Conservation (phyloP, 805 yeast species). For the Saturnispora kantuleensis region DNA sequence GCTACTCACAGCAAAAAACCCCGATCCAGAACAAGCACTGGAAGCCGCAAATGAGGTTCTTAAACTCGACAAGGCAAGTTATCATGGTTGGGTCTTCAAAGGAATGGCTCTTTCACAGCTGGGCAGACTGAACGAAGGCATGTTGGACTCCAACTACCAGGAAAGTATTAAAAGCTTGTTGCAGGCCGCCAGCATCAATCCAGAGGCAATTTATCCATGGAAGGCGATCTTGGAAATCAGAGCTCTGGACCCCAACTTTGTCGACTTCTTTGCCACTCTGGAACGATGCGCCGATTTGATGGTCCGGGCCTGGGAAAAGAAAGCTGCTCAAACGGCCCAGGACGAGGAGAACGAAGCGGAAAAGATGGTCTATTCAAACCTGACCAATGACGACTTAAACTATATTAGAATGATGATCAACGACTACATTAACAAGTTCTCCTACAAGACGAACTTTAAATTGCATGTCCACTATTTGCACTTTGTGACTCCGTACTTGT, state of each 20-base stretch:
- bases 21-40: conserved; percentile 42
- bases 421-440: conserved; percentile 31
- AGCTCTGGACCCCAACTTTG: conserved; percentile 29
- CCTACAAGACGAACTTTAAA: neutral
- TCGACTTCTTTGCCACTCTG: conserved; percentile 37
- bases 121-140: conserved; percentile 29
- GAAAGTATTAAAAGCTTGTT: conserved; percentile 27
- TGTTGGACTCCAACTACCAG: neutral
- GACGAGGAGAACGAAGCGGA: neutral
- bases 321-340: neutral
- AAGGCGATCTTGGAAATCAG: conserved; percentile 58
- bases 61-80: conserved; percentile 44
- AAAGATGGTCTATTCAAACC: neutral
- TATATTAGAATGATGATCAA: conserved; percentile 24
- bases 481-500: conserved; percentile 42
- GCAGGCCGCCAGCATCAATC: conserved; percentile 41
- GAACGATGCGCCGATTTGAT: conserved; percentile 35
- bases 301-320: conserved; percentile 8
- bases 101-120: conserved; percentile 48
- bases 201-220: conserved; percentile 59
- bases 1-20: conserved; percentile 47
- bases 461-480: conserved; percentile 40
- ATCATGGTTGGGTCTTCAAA: conserved; percentile 57
- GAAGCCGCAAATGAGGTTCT: conserved; percentile 47
- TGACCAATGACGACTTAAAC: conserved; percentile 2